These are phyloP conservation scores for Lignosus rhinocerotis DNA, from an alignment of 1,284 basidiomycete genomes.

Conservation along the genomic window DNA sequence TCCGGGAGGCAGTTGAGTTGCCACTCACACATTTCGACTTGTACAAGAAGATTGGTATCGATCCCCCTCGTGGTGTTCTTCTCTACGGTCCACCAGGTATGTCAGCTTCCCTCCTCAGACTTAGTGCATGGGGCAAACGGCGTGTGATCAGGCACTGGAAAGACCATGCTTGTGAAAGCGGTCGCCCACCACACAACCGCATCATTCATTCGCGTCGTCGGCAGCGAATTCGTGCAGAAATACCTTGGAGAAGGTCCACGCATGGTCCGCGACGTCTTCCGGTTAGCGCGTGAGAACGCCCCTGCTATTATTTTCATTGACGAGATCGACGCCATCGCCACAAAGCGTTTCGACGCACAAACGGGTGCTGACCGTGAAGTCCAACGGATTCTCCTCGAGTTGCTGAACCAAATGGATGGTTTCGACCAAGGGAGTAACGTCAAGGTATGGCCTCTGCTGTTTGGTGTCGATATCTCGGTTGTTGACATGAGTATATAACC, in stretches of 20 bases:
- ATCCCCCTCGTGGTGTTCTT: conserved; percentile 93
- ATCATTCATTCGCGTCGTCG: conserved; percentile 96
- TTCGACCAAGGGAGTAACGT: conserved; percentile 99
- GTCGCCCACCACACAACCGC: conserved; percentile 98
- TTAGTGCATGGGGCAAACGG: neutral
- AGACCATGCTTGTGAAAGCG: conserved; percentile 99
- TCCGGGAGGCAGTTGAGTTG: conserved; percentile 96
- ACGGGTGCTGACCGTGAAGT: conserved; percentile 99
- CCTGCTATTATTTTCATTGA: conserved; percentile 99
- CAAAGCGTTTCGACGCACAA: conserved; percentile 99
- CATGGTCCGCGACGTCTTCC: conserved; percentile 99
- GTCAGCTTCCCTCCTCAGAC: conserved; percentile 18
- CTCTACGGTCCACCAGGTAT: conserved; percentile 91
- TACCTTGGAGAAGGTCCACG: conserved; percentile 99
- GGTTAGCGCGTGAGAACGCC: conserved; percentile 95
- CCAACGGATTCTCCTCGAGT: conserved; percentile 97
- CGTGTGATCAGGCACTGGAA: conserved; percentile 85
- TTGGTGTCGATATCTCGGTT: neutral
- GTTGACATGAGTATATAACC: neutral
- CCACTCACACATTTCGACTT: conserved; percentile 98
- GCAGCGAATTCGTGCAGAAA: conserved; percentile 99
- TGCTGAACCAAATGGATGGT: conserved; percentile 99
- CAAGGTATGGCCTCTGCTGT: conserved; percentile 61
- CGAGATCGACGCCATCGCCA: conserved; percentile 99
- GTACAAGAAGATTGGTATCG: conserved; percentile 99